Percentiles rank a stretch among this genome's conserved stretches.
These are phyloP conservation scores for Penicillium brasilianum DNA, from an alignment of 2,329 filamentous ascomycete species.

Conservation along the genomic window DNA sequence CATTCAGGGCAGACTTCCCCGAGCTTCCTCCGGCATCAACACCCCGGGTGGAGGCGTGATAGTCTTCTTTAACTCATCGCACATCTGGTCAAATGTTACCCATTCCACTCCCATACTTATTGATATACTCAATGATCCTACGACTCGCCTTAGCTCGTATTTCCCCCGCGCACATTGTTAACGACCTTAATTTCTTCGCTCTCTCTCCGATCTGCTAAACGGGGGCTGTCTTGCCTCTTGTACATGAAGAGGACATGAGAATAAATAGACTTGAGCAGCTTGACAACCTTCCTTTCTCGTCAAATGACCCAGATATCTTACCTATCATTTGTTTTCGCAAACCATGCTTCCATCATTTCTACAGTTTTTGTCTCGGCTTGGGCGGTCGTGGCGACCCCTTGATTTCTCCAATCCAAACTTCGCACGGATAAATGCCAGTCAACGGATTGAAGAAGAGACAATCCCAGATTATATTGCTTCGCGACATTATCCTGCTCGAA, in stretches of 20 bases:
- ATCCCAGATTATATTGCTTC: too few species aligned
- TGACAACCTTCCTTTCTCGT: too few species aligned
- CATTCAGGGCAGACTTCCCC: background rate
- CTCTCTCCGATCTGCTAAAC: background rate
- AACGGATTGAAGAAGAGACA: too few species aligned
- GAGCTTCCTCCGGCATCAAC: conserved; percentile 29
- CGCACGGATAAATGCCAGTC: too few species aligned
- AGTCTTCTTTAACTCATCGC: conserved; percentile 69
- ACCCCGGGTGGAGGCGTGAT: conserved; percentile 33
- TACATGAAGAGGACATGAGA: conserved; percentile 81
- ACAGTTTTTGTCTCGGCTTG: too few species aligned
- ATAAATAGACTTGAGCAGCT: too few species aligned
- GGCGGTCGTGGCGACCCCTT: too few species aligned
- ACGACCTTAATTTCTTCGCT: background rate
- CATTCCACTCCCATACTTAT: conserved; percentile 58
- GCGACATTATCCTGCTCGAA: too few species aligned
- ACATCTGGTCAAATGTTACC: conserved; percentile 69
- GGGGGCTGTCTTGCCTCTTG: conserved; percentile 58
- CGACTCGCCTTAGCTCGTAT: conserved; percentile 8
- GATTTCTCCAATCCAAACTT: too few species aligned
- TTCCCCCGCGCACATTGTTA: background rate
- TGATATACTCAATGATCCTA: conserved; percentile 70
- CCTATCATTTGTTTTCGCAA: too few species aligned
- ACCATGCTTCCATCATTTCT: too few species aligned
- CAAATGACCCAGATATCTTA: too few species aligned